Percentiles rank a stretch among this genome's conserved stretches.
phyloP scores from a whole-genome alignment of 208 protist species.

The Leishmania braziliensis region DNA sequence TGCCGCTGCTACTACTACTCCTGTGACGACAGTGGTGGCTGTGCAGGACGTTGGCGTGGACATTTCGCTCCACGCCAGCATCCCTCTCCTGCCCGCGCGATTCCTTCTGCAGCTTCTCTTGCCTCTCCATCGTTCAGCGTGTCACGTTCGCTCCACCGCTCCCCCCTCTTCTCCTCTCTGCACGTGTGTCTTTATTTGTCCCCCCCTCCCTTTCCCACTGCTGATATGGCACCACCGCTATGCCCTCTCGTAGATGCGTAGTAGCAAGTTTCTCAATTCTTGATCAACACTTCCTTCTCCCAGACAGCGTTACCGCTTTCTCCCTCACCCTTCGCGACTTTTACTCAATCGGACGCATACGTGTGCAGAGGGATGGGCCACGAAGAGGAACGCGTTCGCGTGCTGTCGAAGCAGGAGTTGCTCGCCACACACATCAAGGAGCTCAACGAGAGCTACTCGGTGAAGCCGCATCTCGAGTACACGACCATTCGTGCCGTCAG shows the following conservation, averaged over 20 bases:
- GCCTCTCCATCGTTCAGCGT: not conserved
- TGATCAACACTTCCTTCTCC: not conserved
- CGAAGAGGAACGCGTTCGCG: slow-evolving; percentile 50
- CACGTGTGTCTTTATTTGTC: no score
- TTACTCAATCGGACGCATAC: not conserved
- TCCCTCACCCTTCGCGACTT: not conserved
- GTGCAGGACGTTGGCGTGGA: not conserved
- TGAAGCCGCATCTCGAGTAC: slow-evolving; percentile 97
- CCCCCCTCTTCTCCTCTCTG: not conserved
- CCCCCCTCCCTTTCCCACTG: not conserved
- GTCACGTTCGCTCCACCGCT: not conserved
- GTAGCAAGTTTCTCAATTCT: not conserved
- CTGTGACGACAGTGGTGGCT: not conserved
- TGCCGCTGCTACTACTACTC: not conserved
- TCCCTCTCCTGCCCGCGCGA: not conserved
- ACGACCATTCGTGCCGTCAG: slow-evolving; percentile 99
- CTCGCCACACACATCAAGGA: slow-evolving; percentile 75
- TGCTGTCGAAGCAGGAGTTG: slow-evolving; percentile 90
- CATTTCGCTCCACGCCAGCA: not conserved
- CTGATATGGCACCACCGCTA: no score
- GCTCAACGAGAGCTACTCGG: slow-evolving; percentile 67
- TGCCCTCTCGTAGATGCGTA: not conserved
- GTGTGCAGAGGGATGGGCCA: slow-evolving; percentile 38
- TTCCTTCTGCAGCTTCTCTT: not conserved
- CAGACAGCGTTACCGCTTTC: not conserved